Evolutionary conservation across 1,139 yeast species (phyloP).

Genomic region (Lodderomyces theae): DNA sequence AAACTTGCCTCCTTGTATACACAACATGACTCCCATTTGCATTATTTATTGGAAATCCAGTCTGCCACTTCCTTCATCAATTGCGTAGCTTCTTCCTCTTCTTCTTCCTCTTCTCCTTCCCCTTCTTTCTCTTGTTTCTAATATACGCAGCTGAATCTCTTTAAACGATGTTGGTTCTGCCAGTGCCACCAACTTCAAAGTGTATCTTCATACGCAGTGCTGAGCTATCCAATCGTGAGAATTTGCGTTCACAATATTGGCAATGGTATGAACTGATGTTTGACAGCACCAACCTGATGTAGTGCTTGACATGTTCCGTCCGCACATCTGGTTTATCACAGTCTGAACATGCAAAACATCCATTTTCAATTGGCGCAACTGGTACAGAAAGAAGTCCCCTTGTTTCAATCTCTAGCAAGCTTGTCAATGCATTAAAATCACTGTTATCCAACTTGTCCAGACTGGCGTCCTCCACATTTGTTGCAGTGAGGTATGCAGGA

Average conservation of each 20-base stretch:
- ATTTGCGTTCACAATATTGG: slow-evolving; percentile 48
- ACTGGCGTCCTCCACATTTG: neutral
- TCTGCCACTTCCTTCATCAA: neutral
- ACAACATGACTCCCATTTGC: too few species aligned
- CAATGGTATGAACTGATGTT: slow-evolving; percentile 50
- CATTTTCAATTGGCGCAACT: slow-evolving; percentile 10
- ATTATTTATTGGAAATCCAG: too few species aligned
- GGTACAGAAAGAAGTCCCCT: neutral
- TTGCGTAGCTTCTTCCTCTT: neutral
- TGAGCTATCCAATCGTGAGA: slow-evolving; percentile 46
- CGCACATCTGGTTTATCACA: slow-evolving; percentile 48
- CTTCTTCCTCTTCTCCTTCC: neutral
- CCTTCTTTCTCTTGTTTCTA: slow-evolving; percentile 20
- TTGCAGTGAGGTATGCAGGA: slow-evolving; percentile 8
- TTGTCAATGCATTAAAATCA: slow-evolving; percentile 1
- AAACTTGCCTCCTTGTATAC: too few species aligned
- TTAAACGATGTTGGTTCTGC: slow-evolving; percentile 36
- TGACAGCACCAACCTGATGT: slow-evolving; percentile 47
- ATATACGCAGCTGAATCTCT: slow-evolving; percentile 36
- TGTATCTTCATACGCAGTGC: slow-evolving; percentile 52
- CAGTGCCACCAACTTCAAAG: slow-evolving; percentile 36
- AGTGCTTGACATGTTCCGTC: slow-evolving; percentile 49
- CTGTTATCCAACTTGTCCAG: neutral
- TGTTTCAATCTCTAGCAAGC: neutral
- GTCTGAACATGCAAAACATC: slow-evolving; percentile 43